Base-by-base conservation (phyloP, 805 yeast species). In the Komagataella phaffii region DNA sequence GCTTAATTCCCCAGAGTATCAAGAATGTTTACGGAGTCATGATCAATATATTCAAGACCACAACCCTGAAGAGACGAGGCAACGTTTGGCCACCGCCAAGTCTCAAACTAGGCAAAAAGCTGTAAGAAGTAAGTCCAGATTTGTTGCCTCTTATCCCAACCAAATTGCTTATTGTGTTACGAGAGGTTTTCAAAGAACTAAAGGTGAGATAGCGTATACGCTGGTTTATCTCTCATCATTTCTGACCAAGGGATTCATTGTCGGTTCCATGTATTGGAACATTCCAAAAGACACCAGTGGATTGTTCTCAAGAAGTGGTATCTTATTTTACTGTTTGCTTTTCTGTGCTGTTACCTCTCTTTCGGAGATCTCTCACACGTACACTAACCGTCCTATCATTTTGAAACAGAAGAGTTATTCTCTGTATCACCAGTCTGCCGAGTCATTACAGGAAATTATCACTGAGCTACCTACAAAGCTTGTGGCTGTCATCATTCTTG, bases 331-430 rank as follows among this genome's bases (percentile, higher is more conserved):
- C 60, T 76, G 81, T 44, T 71, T 80, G 49, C 67, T 82, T 51
- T 81, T 75, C 57, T 80, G 77, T 63, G 79, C 82, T 47, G 72
- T 81, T 57, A 74, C 83, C 51, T 74, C 83, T 8, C 64, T 81
- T 53, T 80, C 84, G 58, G 87, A 80, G 65, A 77, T 81, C 53
- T 72, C 81, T 59, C 64, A 75, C 7, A 67, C 81, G 52, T 82
- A 79, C 58, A 77, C 77, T 53, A 76, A 76, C 52, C 77, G 85
- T 67, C 79, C 83, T 24, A 79, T 81, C 57, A 71, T 80, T 53
- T 80, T 77, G 57, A 82, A 81, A 61, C 88, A 82, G 59, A 76
- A 76, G 59, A 73, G 81, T 24, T 81, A 78, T 57, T 77, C 83
- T 14, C 68, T 82, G 67, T 80, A 77, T 61, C 76, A 81, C 54